Evolutionary conservation across 2,329 filamentous ascomycete species (phyloP), one percentile per base, ranked within the genome.

Genomic region (Elsinoe arachidis): DNA sequence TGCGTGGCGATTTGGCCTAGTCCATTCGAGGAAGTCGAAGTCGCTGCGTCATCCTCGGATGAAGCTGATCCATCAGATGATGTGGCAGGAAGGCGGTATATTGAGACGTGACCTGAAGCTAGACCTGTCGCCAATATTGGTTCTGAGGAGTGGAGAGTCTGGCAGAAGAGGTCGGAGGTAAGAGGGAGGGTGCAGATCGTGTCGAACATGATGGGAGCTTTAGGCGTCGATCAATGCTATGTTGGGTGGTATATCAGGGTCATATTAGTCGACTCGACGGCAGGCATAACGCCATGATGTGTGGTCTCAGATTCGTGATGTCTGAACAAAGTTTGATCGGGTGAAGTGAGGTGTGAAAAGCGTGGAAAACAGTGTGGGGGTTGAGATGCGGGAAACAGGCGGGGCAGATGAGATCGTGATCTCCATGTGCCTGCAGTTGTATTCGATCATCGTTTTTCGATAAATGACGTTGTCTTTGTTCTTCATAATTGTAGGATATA

Each of bases 181-280:
- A 97, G 83, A 61, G 91, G 90, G 46, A 97, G 82, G 23, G 88
- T 90, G 78, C 92, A 96, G 63, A 95, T 81, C 63, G 90, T 95
- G 72, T 96, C 90, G 68, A 95, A 89, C 89, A 95, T 95, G 66
- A n/a, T 51, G 46, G 21, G 26, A 9, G 30, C 12, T 19, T 2
- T 5, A 38, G 19, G 57, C 2, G 11, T 11, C 14, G 46, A 11
- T 35, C n/a, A 51, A 34, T 35, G 46, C 41, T 14, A 30, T 30
- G 41, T 12, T 12, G 26, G 12, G 11, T 15, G 15, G 4, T 15
- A 2, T 46, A 12, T 12, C 14, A 9, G 17, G 41, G 21, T 46
- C 41, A 30, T 26, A 30, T 30, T 46, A 17, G 10, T 23, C 41
- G 41, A 46, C 9, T 5, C 7, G 26, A 30, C 26, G 7, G 26